Evolutionary conservation across 2,329 filamentous ascomycete genomes (phyloP).

Genomic region (Alternaria hordeiaustralica): DNA sequence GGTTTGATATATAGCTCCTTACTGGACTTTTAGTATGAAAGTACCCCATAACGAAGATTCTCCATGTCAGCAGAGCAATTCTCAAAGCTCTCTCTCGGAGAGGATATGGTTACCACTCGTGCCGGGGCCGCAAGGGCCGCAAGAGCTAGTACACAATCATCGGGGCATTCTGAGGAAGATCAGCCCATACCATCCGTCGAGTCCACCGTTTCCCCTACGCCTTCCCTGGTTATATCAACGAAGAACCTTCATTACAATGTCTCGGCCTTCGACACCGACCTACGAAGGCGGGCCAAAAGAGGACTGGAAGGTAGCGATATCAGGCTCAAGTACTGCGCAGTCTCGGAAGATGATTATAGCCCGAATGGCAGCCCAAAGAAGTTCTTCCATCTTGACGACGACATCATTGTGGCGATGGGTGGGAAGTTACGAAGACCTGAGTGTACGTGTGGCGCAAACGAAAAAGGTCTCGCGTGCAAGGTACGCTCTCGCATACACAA

Average conservation of each 20-base stretch:
- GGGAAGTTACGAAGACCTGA: constrained; percentile 32
- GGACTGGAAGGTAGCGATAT: constrained; percentile 45
- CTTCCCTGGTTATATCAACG: constrained; percentile 42
- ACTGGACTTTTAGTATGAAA: constrained; percentile 17
- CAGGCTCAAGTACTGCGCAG: constrained; percentile 45
- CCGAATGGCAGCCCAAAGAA: constrained; percentile 21
- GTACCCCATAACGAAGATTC: constrained; percentile 21
- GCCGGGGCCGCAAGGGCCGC: constrained; percentile 41
- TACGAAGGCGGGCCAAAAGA: constrained; percentile 39
- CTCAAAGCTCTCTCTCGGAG: constrained; percentile 45
- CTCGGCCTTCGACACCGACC: constrained; percentile 37
- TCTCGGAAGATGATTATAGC: constrained; percentile 30
- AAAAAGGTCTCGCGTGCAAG: constrained; percentile 43
- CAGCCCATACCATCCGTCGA: constrained; percentile 32
- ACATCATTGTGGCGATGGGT: constrained; percentile 44
- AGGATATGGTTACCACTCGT: constrained; percentile 48
- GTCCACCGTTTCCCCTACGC: constrained; percentile 33
- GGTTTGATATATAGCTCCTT: constrained; percentile 41
- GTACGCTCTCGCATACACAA: constrained; percentile 20
- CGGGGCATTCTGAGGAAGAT: constrained; percentile 27
- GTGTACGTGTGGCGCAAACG: constrained; percentile 46
- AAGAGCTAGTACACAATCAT: constrained; percentile 24
- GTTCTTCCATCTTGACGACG: constrained; percentile 47
- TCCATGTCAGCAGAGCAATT: constrained; percentile 48
- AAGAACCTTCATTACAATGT: constrained; percentile 46